Percentiles rank a stretch among this genome's conserved stretches.
Conservation (phyloP, 2,329 filamentous ascomycete species). For the Curvularia eragrostidis region DNA sequence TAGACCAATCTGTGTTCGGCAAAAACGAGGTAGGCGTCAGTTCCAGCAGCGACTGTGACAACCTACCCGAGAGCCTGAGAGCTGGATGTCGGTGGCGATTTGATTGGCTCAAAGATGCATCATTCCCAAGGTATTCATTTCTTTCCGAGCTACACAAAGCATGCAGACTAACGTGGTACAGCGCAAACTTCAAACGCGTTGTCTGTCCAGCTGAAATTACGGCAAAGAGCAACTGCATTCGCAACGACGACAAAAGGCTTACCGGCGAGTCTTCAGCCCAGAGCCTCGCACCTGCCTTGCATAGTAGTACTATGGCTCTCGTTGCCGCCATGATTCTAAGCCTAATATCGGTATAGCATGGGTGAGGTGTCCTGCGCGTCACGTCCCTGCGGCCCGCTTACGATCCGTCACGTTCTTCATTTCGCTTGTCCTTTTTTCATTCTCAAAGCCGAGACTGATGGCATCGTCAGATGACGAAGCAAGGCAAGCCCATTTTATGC, state of each 20-base stretch:
- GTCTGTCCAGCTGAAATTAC: conserved; percentile 45
- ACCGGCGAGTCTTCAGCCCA: conserved; percentile 24
- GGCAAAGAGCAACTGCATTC: conserved; percentile 43
- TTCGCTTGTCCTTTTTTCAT: conserved; percentile 20
- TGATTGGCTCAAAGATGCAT: conserved; percentile 46
- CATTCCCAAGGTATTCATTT: conserved; percentile 40
- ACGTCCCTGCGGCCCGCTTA: conserved; percentile 24
- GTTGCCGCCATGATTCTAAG: conserved; percentile 30
- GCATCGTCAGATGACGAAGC: conserved; percentile 34
- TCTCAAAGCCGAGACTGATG: conserved; percentile 5
- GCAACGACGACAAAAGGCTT: conserved; percentile 42
- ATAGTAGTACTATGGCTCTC: conserved; percentile 19
- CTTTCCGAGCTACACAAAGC: conserved; percentile 7
- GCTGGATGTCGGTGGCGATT: conserved; percentile 45
- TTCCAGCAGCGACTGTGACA: conserved; percentile 42
- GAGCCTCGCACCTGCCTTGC: conserved; percentile 20
- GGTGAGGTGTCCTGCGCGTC: conserved; percentile 28
- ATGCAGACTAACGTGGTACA: conserved; percentile 35
- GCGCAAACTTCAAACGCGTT: conserved; percentile 48
- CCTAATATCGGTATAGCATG: conserved; percentile 37
- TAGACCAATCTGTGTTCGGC: conserved; percentile 46
- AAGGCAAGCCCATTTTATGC: conserved; percentile 35
- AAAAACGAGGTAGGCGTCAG: conserved; percentile 35
- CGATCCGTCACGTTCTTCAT: conserved; percentile 31
- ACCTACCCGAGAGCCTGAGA: conserved; percentile 39